These are phyloP conservation scores for Metschnikowia borealis DNA, from an alignment of 805 yeast species.

Conservation along the genomic window DNA sequence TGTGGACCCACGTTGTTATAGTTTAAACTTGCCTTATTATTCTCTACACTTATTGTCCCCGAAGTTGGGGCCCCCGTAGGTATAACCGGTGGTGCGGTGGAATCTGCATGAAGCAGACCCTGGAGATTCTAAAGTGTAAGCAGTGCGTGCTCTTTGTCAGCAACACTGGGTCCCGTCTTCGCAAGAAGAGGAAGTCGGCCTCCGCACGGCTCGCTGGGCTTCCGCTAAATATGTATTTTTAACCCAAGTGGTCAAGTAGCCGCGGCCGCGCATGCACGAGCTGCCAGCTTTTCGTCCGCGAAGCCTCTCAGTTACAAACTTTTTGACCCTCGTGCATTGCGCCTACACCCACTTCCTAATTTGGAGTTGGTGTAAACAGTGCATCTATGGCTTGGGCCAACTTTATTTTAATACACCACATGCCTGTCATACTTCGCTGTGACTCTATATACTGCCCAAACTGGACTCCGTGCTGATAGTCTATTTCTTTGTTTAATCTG, in stretches of 20 bases:
- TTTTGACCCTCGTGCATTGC: slow-evolving; percentile 2
- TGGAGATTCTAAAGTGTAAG: not conserved
- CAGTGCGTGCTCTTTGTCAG: slow-evolving; percentile 1
- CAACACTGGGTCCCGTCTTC: not conserved
- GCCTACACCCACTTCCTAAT: slow-evolving; percentile 2
- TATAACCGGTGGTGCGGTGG: not conserved
- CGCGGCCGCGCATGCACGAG: slow-evolving; percentile 2
- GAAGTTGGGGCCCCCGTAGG: not conserved
- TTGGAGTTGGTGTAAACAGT: slow-evolving; percentile 2
- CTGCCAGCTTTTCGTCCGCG: not conserved
- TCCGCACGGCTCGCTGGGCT: not conserved
- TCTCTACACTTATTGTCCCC: not conserved
- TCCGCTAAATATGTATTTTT: not conserved
- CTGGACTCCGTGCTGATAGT: not conserved
- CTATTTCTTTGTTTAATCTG: not conserved
- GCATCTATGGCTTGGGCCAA: not conserved
- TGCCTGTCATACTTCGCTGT: not conserved
- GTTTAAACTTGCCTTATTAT: not conserved
- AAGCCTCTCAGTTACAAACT: not conserved
- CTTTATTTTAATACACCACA: not conserved
- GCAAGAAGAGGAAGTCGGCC: not conserved
- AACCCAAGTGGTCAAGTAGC: not conserved
- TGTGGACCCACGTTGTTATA: not conserved
- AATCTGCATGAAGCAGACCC: not conserved
- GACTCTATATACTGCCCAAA: not conserved